Conservation (phyloP, 139 green algal species). For the Tetratostichococcus sp. region DNA sequence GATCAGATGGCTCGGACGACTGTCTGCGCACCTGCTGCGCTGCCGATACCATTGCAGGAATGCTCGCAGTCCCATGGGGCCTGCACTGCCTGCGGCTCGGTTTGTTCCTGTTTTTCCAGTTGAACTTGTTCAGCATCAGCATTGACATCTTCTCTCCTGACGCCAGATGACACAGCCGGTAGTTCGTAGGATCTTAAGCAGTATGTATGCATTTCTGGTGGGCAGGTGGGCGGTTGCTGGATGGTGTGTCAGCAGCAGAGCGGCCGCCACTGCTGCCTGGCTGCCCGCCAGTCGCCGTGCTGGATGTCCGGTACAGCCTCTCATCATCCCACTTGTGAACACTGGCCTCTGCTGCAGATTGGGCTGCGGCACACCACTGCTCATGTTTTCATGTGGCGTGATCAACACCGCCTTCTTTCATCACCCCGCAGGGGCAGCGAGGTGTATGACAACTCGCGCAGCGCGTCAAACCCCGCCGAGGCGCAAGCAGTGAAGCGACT, state of each 20-base stretch:
- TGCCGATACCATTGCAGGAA: too few relatives aligned
- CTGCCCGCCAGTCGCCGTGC: constrained; percentile 43
- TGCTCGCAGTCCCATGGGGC: too few relatives aligned
- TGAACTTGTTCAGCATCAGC: too few relatives aligned
- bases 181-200: too few relatives aligned
- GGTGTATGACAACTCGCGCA: constrained; percentile 27
- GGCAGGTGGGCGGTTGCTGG: constrained; percentile 42
- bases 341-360: background rate
- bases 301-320: constrained; percentile 43
- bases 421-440: constrained; percentile 5
- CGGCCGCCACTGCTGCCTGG: constrained; percentile 48
- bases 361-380: constrained; percentile 1
- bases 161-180: too few relatives aligned
- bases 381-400: background rate
- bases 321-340: too few relatives aligned
- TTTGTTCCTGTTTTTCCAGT: too few relatives aligned
- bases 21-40: too few relatives aligned
- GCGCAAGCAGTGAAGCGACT: constrained; percentile 18
- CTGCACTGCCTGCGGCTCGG: too few relatives aligned
- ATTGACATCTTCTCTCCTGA: too few relatives aligned
- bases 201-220: background rate
- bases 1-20: too few relatives aligned
- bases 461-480: constrained; percentile 53
- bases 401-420: too few relatives aligned
- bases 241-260: constrained; percentile 48